A percentile compares a stretch with the other conserved stretches of the same genome.
These are phyloP conservation scores for Cryptomeria japonica DNA, from an alignment of 75 land plant genomes.

Conservation along the genomic window DNA sequence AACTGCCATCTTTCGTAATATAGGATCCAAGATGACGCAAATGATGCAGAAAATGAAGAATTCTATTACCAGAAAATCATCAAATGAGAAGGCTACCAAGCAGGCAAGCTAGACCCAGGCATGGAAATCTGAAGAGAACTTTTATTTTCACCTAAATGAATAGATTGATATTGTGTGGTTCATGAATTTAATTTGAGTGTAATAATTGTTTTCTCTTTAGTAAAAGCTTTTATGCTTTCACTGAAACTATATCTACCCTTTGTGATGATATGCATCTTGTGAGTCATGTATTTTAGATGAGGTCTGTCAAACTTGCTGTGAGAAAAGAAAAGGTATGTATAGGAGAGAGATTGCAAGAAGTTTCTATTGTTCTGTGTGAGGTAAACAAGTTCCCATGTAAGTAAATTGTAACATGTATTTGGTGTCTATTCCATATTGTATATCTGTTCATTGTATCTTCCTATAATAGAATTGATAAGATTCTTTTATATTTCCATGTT, in stretches of 20 bases:
- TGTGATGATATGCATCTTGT: neutral
- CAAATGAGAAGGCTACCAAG: neutral
- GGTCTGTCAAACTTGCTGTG: neutral
- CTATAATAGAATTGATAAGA: neutral
- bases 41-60: slow-evolving; percentile 1
- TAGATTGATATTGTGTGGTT: neutral
- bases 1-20: neutral
- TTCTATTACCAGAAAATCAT: neutral
- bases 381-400: neutral
- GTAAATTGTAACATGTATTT: slow-evolving; percentile 7
- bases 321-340: neutral
- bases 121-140: neutral
- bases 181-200: neutral
- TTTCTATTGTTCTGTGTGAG: neutral
- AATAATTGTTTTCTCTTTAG: neutral
- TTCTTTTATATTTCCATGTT: neutral
- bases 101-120: neutral
- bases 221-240: neutral
- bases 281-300: neutral
- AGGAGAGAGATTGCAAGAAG: neutral
- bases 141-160: neutral
- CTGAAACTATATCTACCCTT: neutral
- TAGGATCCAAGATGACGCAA: slow-evolving; percentile 9
- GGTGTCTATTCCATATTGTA: neutral
- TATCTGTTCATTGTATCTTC: neutral